Conservation (phyloP, 2,329 filamentous ascomycete genomes). For the Paracamarosporium sp. region DNA sequence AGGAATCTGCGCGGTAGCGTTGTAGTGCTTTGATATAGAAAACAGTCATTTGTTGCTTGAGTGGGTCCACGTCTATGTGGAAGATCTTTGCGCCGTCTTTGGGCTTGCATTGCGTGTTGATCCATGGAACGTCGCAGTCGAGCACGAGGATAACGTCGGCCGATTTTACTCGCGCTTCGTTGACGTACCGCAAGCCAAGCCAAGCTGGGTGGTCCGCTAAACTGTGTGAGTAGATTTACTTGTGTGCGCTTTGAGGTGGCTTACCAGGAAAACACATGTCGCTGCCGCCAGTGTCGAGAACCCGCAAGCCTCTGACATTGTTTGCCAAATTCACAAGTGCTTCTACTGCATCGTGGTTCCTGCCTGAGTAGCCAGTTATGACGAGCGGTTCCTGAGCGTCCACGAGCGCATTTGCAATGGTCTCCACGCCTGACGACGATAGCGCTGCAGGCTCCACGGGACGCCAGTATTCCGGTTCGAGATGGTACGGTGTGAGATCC, state of each 20-base stretch:
- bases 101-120: constrained; percentile 75
- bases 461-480: constrained; percentile 75
- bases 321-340: constrained; percentile 73
- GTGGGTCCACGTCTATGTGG: constrained; percentile 71
- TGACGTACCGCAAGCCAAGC: constrained; percentile 72
- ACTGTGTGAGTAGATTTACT: not conserved
- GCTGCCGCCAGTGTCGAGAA: constrained; percentile 77
- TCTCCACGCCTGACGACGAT: constrained; percentile 59
- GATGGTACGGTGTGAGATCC: constrained; percentile 66
- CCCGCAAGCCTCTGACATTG: constrained; percentile 70
- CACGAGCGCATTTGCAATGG: constrained; percentile 69
- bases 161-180: constrained; percentile 73
- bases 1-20: constrained; percentile 59
- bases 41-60: constrained; percentile 68
- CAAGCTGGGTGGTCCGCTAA: constrained; percentile 60
- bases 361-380: constrained; percentile 73
- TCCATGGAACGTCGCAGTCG: constrained; percentile 93
- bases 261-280: constrained; percentile 79
- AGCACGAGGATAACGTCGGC: constrained; percentile 86
- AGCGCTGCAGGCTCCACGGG: constrained; percentile 72
- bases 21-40: constrained; percentile 63
- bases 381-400: constrained; percentile 71
- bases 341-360: constrained; percentile 68
- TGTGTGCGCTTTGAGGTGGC: not conserved
- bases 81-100: constrained; percentile 63